phyloP scores from a whole-genome alignment of 306 rosid species.

The Vigna unguiculata region DNA sequence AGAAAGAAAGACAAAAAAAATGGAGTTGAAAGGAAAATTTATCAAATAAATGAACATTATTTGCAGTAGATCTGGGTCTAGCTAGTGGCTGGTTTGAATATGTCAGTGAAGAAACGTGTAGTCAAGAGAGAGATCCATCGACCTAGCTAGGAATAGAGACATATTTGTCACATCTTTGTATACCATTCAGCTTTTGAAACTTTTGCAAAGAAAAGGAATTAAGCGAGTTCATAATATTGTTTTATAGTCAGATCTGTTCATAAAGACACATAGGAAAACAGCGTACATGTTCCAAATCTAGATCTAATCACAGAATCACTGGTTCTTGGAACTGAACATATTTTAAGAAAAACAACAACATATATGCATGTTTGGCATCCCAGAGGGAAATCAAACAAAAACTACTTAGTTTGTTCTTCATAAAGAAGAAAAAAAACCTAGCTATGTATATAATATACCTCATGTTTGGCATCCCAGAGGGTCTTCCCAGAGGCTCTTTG shows the following conservation, averaged over 20 bases:
- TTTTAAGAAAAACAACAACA: conserved; percentile 51
- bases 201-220: conserved; percentile 64
- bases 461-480: conserved; percentile 94
- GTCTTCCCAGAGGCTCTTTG: conserved; percentile 70
- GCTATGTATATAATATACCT: too few relatives aligned
- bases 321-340: conserved; percentile 53
- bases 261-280: conserved; percentile 41
- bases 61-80: conserved; percentile 40
- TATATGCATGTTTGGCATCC: background rate
- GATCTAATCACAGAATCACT: conserved; percentile 63
- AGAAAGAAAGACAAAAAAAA: background rate
- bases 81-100: conserved; percentile 4
- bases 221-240: conserved; percentile 37
- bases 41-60: conserved; percentile 21
- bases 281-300: conserved; percentile 56
- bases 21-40: background rate
- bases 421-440: conserved; percentile 18
- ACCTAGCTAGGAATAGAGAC: background rate
- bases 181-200: conserved; percentile 42
- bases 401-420: background rate
- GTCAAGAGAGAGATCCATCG: conserved; percentile 40
- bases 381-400: conserved; percentile 31
- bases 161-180: conserved; percentile 11
- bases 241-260: conserved; percentile 68
- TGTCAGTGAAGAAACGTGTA: conserved; percentile 41